Conservation (phyloP, 805 yeast genomes). For the Cyberlindnera samutprakarnensis region DNA sequence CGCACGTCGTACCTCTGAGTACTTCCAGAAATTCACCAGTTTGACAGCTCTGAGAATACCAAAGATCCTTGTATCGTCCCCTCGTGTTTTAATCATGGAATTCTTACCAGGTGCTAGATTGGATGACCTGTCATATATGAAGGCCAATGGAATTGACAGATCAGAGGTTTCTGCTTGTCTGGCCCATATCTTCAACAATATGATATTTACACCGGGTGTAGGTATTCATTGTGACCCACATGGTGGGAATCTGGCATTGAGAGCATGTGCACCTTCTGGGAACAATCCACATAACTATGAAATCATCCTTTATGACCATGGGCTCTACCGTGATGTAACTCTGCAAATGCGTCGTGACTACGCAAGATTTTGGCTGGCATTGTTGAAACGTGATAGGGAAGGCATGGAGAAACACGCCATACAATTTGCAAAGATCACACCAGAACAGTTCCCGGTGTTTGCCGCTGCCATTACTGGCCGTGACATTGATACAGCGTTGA, state of each 20-base stretch:
- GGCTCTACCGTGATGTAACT: conserved; percentile 81
- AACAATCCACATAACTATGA: conserved; percentile 69
- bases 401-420: conserved; percentile 70
- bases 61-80: conserved; percentile 52
- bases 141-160: conserved; percentile 56
- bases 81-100: conserved; percentile 82
- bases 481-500: conserved; percentile 68
- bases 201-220: conserved; percentile 91
- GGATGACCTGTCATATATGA: conserved; percentile 65
- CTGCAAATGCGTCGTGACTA: conserved; percentile 70
- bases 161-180: conserved; percentile 78
- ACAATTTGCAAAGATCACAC: conserved; percentile 69
- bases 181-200: conserved; percentile 84
- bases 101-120: conserved; percentile 74
- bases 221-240: conserved; percentile 98
- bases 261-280: conserved; percentile 29
- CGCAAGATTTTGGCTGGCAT: conserved; percentile 87
- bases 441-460: conserved; percentile 73
- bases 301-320: conserved; percentile 89
- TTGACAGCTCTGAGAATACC: conserved; percentile 81
- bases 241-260: conserved; percentile 90
- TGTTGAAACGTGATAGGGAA: conserved; percentile 61
- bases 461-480: conserved; percentile 95
- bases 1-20: conserved; percentile 59
- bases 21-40: conserved; percentile 48